phyloP scores from a whole-genome alignment of 345 rosid species.

The Pugionium cornutum region DNA sequence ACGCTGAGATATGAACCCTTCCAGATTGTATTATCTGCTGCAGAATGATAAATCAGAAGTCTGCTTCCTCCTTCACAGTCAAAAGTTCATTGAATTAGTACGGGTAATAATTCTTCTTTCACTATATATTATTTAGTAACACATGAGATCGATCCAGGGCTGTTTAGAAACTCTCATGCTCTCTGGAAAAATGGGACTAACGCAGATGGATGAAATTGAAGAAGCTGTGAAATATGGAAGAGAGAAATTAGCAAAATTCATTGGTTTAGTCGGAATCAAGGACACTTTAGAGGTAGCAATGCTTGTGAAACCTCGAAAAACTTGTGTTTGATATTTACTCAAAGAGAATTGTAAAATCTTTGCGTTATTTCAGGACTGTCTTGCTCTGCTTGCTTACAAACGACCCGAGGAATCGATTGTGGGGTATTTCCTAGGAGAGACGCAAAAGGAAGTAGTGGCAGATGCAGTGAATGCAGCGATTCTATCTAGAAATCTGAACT shows the following conservation, averaged over 20 bases:
- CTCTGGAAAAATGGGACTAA: not conserved
- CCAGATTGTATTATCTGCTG: constrained; percentile 24
- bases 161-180: not conserved
- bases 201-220: constrained; percentile 70
- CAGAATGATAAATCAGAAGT: constrained; percentile 85
- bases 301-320: constrained; percentile 6
- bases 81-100: constrained; percentile 86
- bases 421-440: constrained; percentile 69
- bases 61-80: constrained; percentile 89
- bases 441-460: constrained; percentile 80
- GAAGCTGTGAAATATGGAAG: constrained; percentile 84
- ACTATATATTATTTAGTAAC: not conserved
- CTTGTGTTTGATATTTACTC: not conserved
- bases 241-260: constrained; percentile 62
- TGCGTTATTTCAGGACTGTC: constrained; percentile 58
- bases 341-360: not conserved
- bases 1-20: constrained; percentile 27
- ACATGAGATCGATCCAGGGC: not conserved
- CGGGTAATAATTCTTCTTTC: constrained; percentile 53
- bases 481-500: constrained; percentile 58
- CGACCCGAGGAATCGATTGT: constrained; percentile 60
- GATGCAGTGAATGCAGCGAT: constrained; percentile 79
- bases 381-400: constrained; percentile 80
- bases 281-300: constrained; percentile 65
- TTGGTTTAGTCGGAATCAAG: constrained; percentile 50